phyloP scores from a whole-genome alignment of 345 rosid species.

The Tarenaya hassleriana region DNA sequence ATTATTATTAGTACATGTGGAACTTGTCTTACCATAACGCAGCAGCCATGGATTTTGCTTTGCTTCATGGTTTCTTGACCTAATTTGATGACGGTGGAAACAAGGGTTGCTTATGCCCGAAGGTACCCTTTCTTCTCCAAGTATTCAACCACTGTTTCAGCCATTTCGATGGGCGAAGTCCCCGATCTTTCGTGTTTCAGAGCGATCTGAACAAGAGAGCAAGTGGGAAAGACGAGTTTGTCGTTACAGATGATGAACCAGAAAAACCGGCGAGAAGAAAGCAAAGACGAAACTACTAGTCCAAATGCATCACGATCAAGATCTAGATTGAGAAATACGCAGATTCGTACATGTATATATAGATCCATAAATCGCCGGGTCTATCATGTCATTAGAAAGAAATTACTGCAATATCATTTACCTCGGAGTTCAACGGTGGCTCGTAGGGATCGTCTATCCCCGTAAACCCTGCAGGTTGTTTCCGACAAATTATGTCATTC shows the following conservation, averaged over 20 bases:
- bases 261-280: background rate
- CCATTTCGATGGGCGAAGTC: constrained; percentile 60
- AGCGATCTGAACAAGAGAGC: constrained; percentile 29
- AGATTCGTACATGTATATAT: background rate
- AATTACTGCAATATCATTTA: constrained; percentile 17
- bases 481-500: background rate
- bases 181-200: constrained; percentile 30
- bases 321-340: constrained; percentile 2
- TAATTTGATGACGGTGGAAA: no score
- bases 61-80: no score
- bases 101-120: no score
- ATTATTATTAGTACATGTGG: no score
- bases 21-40: no score
- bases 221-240: no score
- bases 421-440: constrained; percentile 60
- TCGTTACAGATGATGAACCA: no score
- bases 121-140: constrained; percentile 64
- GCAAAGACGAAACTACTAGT: background rate
- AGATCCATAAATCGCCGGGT: background rate
- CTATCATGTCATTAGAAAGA: background rate
- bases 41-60: no score
- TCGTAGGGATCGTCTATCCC: constrained; percentile 83
- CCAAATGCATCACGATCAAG: constrained; percentile 6
- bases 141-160: constrained; percentile 53
- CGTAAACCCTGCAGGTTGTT: constrained; percentile 47